Percentiles rank a stretch among this genome's conserved stretches.
Conservation (phyloP, 306 rosid genomes). For the Pyrus communis region DNA sequence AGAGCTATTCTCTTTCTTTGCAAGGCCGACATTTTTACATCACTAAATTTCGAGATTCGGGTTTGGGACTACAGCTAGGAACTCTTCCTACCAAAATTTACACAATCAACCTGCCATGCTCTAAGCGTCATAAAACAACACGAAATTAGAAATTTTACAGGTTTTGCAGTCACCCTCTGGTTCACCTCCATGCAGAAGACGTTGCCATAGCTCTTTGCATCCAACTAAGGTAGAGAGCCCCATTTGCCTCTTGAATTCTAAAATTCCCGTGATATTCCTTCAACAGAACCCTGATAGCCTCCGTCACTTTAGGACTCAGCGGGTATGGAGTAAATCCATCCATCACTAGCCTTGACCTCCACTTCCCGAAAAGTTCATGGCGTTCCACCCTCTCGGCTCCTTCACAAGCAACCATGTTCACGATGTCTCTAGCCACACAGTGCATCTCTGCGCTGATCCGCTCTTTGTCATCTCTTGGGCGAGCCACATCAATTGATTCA, state of each 20-base stretch:
- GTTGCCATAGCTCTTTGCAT: constrained; percentile 52
- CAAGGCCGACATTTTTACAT: constrained; percentile 31
- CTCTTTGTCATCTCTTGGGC: constrained; percentile 43
- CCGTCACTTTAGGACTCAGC: constrained; percentile 41
- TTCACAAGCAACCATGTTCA: constrained; percentile 93
- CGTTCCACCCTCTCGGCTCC: constrained; percentile 80
- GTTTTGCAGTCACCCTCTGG: background rate
- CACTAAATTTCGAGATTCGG: constrained; percentile 17
- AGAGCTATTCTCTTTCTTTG: background rate
- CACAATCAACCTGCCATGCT: constrained; percentile 12
- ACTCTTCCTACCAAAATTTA: constrained; percentile 21
- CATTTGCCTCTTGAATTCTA: constrained; percentile 31
- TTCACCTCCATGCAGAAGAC: constrained; percentile 75
- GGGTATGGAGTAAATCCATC: constrained; percentile 60
- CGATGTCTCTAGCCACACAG: constrained; percentile 89
- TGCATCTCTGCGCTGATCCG: constrained; percentile 78
- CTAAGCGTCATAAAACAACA: background rate
- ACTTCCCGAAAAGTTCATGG: constrained; percentile 73
- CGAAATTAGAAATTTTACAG: constrained; percentile 17
- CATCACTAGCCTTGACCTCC: constrained; percentile 74
- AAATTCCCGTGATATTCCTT: constrained; percentile 44
- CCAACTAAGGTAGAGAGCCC: constrained; percentile 74
- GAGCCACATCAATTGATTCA: constrained; percentile 66
- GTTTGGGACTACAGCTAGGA: constrained; percentile 3
- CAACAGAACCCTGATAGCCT: constrained; percentile 35